Evolutionary conservation across 345 rosid species (phyloP).

Genomic region (Citrus medica): DNA sequence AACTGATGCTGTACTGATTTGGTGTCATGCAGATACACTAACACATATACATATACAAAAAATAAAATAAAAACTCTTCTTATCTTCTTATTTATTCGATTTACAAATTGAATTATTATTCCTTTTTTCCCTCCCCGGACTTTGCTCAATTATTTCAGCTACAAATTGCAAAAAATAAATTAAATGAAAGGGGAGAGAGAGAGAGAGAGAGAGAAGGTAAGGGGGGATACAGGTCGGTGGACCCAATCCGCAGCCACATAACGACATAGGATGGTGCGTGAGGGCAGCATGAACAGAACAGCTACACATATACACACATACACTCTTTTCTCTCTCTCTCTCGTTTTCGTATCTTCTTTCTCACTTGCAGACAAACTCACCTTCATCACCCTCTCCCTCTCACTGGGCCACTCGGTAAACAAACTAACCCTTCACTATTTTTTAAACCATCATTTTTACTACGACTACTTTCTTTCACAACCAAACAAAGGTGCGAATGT

Average conservation of each 20-base stretch:
- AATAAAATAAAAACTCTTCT: not conserved
- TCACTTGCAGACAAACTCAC: conserved; percentile 35
- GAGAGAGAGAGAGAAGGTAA: conserved; percentile 28
- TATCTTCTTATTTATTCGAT: not conserved
- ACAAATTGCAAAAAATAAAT: conserved; percentile 9
- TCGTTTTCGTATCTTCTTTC: conserved; percentile 27
- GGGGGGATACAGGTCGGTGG: conserved; percentile 58
- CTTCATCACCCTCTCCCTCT: conserved; percentile 23
- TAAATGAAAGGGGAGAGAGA: conserved; percentile 1
- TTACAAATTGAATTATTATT: not conserved
- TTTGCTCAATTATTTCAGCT: conserved; percentile 10
- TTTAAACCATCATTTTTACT: too few relatives aligned
- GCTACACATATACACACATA: conserved; percentile 8
- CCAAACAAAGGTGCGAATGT: too few relatives aligned
- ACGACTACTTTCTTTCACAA: not conserved
- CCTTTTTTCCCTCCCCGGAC: not conserved
- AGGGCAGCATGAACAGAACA: conserved; percentile 61
- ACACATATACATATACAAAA: conserved; percentile 36
- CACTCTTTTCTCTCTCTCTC: conserved; percentile 17
- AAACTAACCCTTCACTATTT: not conserved
- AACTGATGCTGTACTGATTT: conserved; percentile 29
- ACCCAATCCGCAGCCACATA: conserved; percentile 67
- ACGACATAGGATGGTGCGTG: conserved; percentile 65
- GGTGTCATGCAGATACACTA: conserved; percentile 47
- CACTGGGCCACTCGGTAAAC: conserved; percentile 13